A percentile compares a stretch with the other conserved stretches of the same genome.
Conservation (phyloP, 345 rosid species). For the Cardiospermum halicacabum region DNA sequence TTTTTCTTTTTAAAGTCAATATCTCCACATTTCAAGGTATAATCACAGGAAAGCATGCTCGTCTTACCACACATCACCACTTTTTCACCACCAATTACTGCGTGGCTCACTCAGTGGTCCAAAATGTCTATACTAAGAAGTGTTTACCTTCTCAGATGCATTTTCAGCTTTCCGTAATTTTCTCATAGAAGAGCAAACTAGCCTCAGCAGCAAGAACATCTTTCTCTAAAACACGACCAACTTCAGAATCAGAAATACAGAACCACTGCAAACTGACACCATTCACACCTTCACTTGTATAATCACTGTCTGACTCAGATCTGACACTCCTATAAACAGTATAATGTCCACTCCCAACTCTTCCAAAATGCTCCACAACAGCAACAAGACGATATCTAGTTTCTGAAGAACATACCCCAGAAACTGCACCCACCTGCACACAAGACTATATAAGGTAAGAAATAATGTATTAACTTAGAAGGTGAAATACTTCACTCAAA, state of each 20-base stretch:
- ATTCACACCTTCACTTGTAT: constrained; percentile 13
- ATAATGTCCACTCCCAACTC: constrained; percentile 76
- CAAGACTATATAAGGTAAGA: constrained; percentile 5
- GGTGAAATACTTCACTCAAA: neutral
- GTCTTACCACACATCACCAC: neutral
- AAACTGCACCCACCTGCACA: constrained; percentile 18
- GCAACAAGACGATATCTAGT: constrained; percentile 52
- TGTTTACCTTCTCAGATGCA: neutral
- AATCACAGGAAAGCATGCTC: neutral
- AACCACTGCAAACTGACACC: constrained; percentile 46
- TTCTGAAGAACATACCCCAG: constrained; percentile 20
- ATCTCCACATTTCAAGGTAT: neutral
- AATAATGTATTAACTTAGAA: neutral
- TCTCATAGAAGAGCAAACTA: constrained; percentile 83
- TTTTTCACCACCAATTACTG: neutral
- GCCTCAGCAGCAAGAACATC: constrained; percentile 84
- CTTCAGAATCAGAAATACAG: constrained; percentile 75
- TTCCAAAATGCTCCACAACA: constrained; percentile 83
- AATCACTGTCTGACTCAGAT: constrained; percentile 18
- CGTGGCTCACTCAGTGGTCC: neutral
- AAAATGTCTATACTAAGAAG: neutral
- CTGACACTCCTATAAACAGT: constrained; percentile 61
- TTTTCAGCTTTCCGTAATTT: constrained; percentile 25
- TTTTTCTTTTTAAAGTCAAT: neutral
- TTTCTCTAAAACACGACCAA: constrained; percentile 45